A percentile compares a stretch with the other conserved stretches of the same genome.
phyloP scores from a whole-genome alignment of 352 stramenopile species.

The Phytopythium ostracodes region DNA sequence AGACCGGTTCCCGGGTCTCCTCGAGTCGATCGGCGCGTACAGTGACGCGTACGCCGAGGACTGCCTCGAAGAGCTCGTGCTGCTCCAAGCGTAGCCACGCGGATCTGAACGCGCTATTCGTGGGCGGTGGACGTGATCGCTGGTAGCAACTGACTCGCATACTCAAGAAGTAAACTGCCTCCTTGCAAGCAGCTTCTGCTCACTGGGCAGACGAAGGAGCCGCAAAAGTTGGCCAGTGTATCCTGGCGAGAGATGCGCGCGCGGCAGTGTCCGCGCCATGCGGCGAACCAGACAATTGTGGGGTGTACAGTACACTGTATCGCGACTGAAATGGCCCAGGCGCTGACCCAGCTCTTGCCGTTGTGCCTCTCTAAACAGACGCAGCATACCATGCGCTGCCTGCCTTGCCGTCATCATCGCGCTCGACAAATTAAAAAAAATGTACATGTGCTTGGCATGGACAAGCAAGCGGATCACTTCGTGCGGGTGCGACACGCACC shows the following conservation, averaged over 20 bases:
- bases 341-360: background rate
- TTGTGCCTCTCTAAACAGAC: background rate
- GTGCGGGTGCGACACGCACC: background rate
- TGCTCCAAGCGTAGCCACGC: background rate
- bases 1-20: background rate
- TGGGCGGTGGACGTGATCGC: too few relatives aligned
- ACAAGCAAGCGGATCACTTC: conserved; percentile 26
- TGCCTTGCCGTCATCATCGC: background rate
- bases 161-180: too few relatives aligned
- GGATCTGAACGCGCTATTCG: too few relatives aligned
- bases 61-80: background rate
- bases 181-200: too few relatives aligned
- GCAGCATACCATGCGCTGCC: too few relatives aligned
- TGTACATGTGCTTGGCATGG: conserved; percentile 8
- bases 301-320: background rate
- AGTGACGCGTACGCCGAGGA: background rate
- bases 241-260: background rate
- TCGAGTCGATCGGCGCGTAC: background rate
- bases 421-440: too few relatives aligned
- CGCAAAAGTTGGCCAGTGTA: background rate
- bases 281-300: background rate
- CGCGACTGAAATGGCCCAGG: background rate
- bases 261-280: background rate
- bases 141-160: too few relatives aligned
- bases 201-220: background rate